Base-by-base conservation (phyloP, 2,329 filamentous ascomycete genomes). In the Fusarium newnesense region DNA sequence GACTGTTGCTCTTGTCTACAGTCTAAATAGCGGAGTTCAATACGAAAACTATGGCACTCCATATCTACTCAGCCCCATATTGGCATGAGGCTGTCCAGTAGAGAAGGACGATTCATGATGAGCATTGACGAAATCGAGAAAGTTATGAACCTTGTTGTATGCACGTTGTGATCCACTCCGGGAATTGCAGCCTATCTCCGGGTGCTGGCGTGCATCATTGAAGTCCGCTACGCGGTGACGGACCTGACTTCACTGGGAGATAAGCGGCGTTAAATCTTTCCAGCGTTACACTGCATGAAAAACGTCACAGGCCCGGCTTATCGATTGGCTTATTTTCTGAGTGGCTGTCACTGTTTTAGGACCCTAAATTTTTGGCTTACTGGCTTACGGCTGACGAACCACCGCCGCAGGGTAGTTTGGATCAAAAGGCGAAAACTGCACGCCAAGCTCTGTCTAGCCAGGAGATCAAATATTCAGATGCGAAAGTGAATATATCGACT, bases 101-200 rank as follows among this genome's bases (percentile, higher is more conserved):
- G 15, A 36, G 40, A 26, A 5, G 4, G 8, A 4, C 8, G 15
- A n/a, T 58, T 36, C 13, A n/a, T 4, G 18, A 28, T 26, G 13
- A 49, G 19, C 40, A 58, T 58, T 49, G 54, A 36, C 40, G 18
- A 11, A n/a, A n/a, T 49, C 16, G 13, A 19, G 40, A 58, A 28
- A n/a, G n/a, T n/a, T n/a, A n/a, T n/a, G n/a, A n/a, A n/a, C 26
- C 4, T 19, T 24, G 11, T 5, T 18, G 24, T 26, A 58, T 58
- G 54, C 54, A 49, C 13, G 40, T 36, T 16, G 21, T 19, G 37
- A 19, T 32, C 37, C 52, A 56, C 16, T 32, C n/a, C 54, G 40
- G 54, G 24, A 58, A 36, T 58, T 58, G 54, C 15, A 49, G 40
- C 30, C n/a, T 58, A 58, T 36, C 30, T 58, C 54, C 54, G 54